Base-by-base conservation (phyloP, 1,284 basidiomycete species). In the Ustilago shanxiensis region DNA sequence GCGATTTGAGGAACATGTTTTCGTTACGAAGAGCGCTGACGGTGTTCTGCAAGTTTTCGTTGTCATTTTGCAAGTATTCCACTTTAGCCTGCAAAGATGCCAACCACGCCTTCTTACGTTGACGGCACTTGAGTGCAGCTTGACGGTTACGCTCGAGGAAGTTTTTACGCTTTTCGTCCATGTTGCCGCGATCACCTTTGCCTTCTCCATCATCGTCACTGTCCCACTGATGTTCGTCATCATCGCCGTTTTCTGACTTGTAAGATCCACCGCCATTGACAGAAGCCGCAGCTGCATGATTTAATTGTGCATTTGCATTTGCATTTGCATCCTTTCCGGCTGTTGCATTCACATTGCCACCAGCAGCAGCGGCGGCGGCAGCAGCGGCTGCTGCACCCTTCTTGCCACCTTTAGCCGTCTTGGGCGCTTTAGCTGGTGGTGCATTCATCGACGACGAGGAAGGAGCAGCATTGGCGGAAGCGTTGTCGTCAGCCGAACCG, bases 31-130 rank as follows among this genome's bases (percentile, higher is more conserved):
- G 81, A 18, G 86, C 86, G 31, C 86, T 85, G 45, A 90, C 87
- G 8, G 89, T 90, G 50, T 87, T 85, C 55, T 89, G 88, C 28
- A 99, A 90, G n/a, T 94, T 91, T 86, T 98, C 95, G 87, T 99
- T 99, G 87, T 98, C 96, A 77, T 92, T 91, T 31, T 90, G 89
- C 31, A 98, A 89, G 77, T 90, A 93, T 86, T 98, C 95, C 85
- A 95, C 94, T 84, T 96, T 96, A 60, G 92, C 91, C 87, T 99
- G 96, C 20, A 99, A 89, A 77, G 94, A 92, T 26, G 91, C 90
- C 28, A 98, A 90, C 96, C 97, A 99, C 7, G 95, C 95, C 88
- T 99, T 99, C 87, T 99, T 99, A 63, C 96, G 92, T 86, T 99
- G 96, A 44, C 96, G 93, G 87, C 97, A 99, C 88, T 99, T 99